These are phyloP conservation scores for Setomelanomma holmii DNA, from an alignment of 2,329 filamentous ascomycete species.

Conservation along the genomic window DNA sequence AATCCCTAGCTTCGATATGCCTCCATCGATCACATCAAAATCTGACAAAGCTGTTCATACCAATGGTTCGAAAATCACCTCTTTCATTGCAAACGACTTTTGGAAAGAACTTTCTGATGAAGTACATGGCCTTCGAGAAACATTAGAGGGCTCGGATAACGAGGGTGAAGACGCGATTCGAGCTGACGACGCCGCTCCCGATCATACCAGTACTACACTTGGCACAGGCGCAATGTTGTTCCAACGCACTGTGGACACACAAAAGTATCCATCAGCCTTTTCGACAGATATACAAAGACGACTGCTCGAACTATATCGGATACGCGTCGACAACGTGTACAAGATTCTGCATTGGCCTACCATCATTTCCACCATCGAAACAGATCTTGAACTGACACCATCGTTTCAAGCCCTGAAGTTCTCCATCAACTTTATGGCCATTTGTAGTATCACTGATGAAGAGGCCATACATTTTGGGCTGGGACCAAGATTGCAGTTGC, in stretches of 20 bases:
- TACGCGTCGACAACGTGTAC: slow-evolving; percentile 15
- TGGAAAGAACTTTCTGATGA: slow-evolving; percentile 16
- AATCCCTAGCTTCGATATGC: too few species aligned
- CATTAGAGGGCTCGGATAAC: slow-evolving; percentile 2
- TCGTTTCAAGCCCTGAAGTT: slow-evolving; percentile 1
- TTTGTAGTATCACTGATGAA: slow-evolving; percentile 8
- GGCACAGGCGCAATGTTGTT: too few species aligned
- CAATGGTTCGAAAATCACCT: too few species aligned
- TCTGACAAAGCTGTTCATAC: too few species aligned
- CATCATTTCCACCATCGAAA: not conserved
- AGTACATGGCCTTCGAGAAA: slow-evolving; percentile 10
- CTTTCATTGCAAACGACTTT: slow-evolving; percentile 14
- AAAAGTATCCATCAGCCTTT: not conserved
- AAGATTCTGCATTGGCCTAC: slow-evolving; percentile 20
- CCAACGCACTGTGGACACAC: too few species aligned
- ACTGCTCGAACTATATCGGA: slow-evolving; percentile 10
- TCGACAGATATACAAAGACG: not conserved
- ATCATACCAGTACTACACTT: too few species aligned
- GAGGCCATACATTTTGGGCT: slow-evolving; percentile 3
- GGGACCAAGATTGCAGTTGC: not conserved
- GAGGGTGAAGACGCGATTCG: not conserved
- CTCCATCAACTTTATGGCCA: slow-evolving; percentile 9
- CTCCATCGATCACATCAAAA: too few species aligned
- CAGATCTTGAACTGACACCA: not conserved
- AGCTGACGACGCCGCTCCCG: not conserved